Conservation (phyloP, 441 rosid species). For the Erysimum cheiri region DNA sequence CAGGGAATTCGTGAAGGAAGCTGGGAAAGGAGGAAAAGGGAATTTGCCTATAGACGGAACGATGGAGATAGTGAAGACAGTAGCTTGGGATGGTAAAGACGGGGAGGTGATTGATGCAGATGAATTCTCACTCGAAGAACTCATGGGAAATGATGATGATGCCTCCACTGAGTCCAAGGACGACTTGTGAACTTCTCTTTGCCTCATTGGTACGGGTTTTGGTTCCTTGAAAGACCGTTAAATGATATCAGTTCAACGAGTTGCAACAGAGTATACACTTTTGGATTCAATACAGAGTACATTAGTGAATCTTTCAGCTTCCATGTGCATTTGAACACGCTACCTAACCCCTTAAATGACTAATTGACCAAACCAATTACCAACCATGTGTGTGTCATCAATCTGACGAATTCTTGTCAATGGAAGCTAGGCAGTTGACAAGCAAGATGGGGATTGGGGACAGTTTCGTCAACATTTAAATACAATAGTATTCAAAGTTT, state of each 20-base stretch:
- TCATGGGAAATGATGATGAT: conserved; percentile 73
- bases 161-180: conserved; percentile 45
- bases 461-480: conserved; percentile 14
- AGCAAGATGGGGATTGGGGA: no score
- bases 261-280: conserved; percentile 14
- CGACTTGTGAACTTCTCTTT: conserved; percentile 50
- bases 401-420: no score
- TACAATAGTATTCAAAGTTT: conserved; percentile 30
- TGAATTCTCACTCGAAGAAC: conserved; percentile 96
- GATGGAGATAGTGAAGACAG: conserved; percentile 58
- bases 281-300: not conserved
- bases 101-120: conserved; percentile 85
- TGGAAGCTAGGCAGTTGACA: no score
- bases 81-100: conserved; percentile 96
- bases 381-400: no score
- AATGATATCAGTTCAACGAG: not conserved
- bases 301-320: conserved; percentile 6
- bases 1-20: conserved; percentile 94
- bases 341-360: no score
- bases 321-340: no score
- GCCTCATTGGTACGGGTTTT: conserved; percentile 6
- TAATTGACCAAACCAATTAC: no score
- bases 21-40: conserved; percentile 93
- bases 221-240: not conserved
- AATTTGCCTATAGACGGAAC: conserved; percentile 70